phyloP scores from a whole-genome alignment of 2,329 filamentous ascomycete species.

The Conoideocrella luteorostrata region DNA sequence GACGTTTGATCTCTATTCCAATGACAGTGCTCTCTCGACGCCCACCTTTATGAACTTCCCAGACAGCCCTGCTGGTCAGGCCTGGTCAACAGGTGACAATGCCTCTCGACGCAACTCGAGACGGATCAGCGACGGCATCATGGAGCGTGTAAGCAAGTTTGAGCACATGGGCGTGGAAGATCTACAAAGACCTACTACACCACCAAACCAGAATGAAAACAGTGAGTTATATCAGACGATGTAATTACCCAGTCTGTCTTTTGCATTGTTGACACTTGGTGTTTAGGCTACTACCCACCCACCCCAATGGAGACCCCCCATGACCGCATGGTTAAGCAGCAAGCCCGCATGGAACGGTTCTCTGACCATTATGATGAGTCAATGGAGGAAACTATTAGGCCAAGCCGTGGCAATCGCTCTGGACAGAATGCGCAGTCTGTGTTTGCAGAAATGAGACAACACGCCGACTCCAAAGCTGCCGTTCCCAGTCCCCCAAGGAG shows the following conservation, averaged over 20 bases:
- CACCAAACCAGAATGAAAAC: constrained; percentile 51
- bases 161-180: constrained; percentile 44
- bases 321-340: constrained; percentile 36
- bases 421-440: constrained; percentile 42
- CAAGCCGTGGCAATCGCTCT: constrained; percentile 35
- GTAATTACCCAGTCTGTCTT: not conserved
- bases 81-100: constrained; percentile 41
- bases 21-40: constrained; percentile 40
- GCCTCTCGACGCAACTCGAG: constrained; percentile 36
- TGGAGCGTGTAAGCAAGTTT: constrained; percentile 54
- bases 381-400: constrained; percentile 61
- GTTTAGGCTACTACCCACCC: constrained; percentile 55
- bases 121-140: constrained; percentile 55
- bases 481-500: constrained; percentile 51
- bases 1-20: constrained; percentile 45
- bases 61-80: constrained; percentile 38
- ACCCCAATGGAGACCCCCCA: constrained; percentile 62
- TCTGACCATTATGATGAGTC: constrained; percentile 57
- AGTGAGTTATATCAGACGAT: constrained; percentile 42
- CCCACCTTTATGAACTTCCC: constrained; percentile 44
- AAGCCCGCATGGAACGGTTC: constrained; percentile 43
- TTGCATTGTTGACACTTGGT: constrained; percentile 7
- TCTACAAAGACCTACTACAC: constrained; percentile 52
- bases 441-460: constrained; percentile 54
- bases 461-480: constrained; percentile 44